Evolutionary conservation across 257 asterid species (phyloP).

Genomic region (Phtheirospermum japonicum): DNA sequence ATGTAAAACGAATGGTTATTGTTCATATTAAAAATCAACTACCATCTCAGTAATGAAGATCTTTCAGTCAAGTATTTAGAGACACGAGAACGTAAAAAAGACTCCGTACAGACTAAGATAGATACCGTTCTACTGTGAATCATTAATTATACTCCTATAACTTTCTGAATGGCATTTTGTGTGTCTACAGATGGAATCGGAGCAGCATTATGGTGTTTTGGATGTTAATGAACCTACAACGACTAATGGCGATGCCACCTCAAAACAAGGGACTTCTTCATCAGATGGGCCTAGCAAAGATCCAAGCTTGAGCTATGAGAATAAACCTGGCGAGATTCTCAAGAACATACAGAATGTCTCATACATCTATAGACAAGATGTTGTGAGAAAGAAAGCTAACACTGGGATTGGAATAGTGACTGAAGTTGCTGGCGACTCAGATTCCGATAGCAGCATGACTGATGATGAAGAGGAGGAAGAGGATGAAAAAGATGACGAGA

Average conservation of each 20-base stretch:
- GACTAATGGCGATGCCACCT: conserved; percentile 27
- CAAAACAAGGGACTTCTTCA: conserved; percentile 34
- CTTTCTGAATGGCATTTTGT: conserved; percentile 22
- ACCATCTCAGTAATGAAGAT: no score
- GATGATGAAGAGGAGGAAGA: conserved; percentile 67
- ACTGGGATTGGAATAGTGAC: conserved; percentile 74
- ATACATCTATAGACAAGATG: conserved; percentile 87
- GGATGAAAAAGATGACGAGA: conserved; percentile 40
- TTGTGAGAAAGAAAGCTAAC: conserved; percentile 54
- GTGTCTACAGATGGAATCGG: conserved; percentile 65
- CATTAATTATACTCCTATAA: no score
- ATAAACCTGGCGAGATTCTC: conserved; percentile 54
- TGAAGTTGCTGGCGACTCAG: conserved; percentile 95
- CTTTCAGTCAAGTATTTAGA: background rate
- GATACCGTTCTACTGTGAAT: no score
- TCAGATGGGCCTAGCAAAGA: conserved; percentile 32
- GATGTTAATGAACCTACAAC: conserved; percentile 40
- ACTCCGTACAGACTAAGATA: no score
- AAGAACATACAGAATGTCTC: conserved; percentile 52
- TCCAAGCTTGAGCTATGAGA: conserved; percentile 35
- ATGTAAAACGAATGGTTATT: no score
- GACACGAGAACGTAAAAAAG: no score
- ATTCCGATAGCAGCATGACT: conserved; percentile 72
- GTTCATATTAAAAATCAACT: no score
- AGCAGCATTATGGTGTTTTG: conserved; percentile 37